phyloP scores from a whole-genome alignment of 305 asterid species.

The Fraxinus ornus region DNA sequence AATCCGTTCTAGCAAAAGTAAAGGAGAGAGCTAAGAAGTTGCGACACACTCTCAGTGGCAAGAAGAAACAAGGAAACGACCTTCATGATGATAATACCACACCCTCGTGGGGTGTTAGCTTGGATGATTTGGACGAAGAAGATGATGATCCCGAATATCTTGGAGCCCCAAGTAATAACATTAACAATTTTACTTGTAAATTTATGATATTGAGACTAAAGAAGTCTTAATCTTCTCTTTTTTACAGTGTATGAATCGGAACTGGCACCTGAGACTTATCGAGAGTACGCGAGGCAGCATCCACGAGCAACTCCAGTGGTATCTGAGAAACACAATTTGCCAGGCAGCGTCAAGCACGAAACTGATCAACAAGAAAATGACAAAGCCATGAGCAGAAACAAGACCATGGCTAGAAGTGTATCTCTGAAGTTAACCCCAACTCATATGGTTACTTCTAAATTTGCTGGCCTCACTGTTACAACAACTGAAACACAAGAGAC shows the following conservation, averaged over 20 bases:
- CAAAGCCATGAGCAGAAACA: constrained; percentile 25
- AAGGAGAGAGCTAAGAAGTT: constrained; percentile 82
- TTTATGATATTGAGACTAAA: background rate
- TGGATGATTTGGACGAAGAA: constrained; percentile 39
- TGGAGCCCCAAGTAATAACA: constrained; percentile 89
- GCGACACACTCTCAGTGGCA: constrained; percentile 54
- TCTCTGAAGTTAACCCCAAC: constrained; percentile 51
- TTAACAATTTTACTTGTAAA: background rate
- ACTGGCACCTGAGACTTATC: constrained; percentile 64
- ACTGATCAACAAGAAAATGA: constrained; percentile 16
- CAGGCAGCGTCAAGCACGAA: constrained; percentile 33
- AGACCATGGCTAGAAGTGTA: constrained; percentile 39
- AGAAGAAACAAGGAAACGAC: constrained; percentile 43
- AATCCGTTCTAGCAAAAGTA: constrained; percentile 70
- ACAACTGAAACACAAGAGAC: constrained; percentile 21
- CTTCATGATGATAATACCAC: constrained; percentile 25
- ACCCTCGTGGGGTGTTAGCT: constrained; percentile 47
- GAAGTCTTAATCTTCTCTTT: background rate
- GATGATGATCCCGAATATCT: constrained; percentile 78
- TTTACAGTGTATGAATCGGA: constrained; percentile 87
- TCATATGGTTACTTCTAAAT: constrained; percentile 45
- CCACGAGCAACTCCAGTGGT: constrained; percentile 81
- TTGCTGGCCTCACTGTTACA: constrained; percentile 40
- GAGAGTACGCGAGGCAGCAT: constrained; percentile 79
- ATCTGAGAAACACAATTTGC: constrained; percentile 47